Percentiles rank a stretch among this genome's conserved stretches.
phyloP scores from a whole-genome alignment of 257 asterid genomes.

The Thymus quinquecostatus region DNA sequence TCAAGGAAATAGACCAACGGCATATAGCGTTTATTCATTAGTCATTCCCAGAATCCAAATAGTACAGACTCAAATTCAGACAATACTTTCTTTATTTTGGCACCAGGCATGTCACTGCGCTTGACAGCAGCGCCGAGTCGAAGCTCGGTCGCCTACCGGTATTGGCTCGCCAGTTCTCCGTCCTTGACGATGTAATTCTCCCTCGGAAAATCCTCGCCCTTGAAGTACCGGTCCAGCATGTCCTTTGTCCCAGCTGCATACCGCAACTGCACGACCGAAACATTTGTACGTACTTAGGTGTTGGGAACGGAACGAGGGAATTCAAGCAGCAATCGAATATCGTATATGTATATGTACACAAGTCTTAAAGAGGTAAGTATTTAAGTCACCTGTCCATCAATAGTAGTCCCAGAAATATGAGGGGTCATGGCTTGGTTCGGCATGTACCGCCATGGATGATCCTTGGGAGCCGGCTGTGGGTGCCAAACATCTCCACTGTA shows the following conservation, averaged over 20 bases:
- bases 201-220: constrained; percentile 87
- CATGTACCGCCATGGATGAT: constrained; percentile 99
- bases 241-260: constrained; percentile 95
- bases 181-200: constrained; percentile 96
- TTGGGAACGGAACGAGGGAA: background rate
- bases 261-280: constrained; percentile 62
- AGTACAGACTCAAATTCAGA: background rate
- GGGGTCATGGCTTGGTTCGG: constrained; percentile 99
- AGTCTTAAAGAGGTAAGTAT: background rate
- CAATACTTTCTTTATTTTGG: constrained; percentile 17
- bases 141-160: constrained; percentile 52
- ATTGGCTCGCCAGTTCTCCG: constrained; percentile 92
- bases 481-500: constrained; percentile 99
- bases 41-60: background rate
- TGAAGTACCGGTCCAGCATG: constrained; percentile 95
- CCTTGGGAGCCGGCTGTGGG: constrained; percentile 99
- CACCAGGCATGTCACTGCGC: background rate
- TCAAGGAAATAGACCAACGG: background rate
- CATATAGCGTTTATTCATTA: constrained; percentile 11
- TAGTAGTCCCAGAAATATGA: constrained; percentile 95
- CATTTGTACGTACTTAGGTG: background rate
- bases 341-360: no score
- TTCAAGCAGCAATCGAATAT: background rate
- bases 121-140: background rate
- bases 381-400: constrained; percentile 81